Evolutionary conservation across 306 rosid species (phyloP).

Genomic region (Betula pendula): DNA sequence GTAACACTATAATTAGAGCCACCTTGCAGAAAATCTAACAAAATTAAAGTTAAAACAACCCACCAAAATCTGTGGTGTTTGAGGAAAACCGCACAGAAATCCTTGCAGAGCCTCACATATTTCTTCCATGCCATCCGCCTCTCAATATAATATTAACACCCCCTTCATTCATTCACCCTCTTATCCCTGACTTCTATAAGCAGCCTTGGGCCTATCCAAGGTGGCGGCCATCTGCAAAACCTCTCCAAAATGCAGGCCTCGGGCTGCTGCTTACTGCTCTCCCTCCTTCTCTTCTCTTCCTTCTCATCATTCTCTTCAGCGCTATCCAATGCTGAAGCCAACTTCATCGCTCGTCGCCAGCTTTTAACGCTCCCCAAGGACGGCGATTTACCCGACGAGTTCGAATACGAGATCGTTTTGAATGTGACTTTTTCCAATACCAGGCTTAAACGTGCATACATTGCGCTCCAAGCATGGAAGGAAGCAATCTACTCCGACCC

Average conservation of each 20-base stretch:
- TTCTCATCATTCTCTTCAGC: constrained; percentile 25
- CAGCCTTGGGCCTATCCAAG: constrained; percentile 33
- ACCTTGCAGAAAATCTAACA: background rate
- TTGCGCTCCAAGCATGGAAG: constrained; percentile 75
- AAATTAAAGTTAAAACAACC: background rate
- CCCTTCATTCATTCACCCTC: background rate
- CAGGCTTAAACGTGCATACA: constrained; percentile 56
- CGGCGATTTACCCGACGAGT: constrained; percentile 46
- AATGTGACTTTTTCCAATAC: constrained; percentile 27
- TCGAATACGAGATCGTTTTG: background rate
- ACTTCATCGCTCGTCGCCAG: constrained; percentile 58
- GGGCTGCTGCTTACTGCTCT: constrained; percentile 23
- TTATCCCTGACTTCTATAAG: constrained; percentile 4
- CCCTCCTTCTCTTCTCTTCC: constrained; percentile 21
- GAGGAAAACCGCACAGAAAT: constrained; percentile 23
- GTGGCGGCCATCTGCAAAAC: background rate
- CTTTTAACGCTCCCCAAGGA: constrained; percentile 36
- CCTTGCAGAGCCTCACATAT: constrained; percentile 30
- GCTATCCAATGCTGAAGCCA: constrained; percentile 47
- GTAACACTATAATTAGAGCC: constrained; percentile 32
- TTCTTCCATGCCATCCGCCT: background rate
- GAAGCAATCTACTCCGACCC: constrained; percentile 72
- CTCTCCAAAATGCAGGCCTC: constrained; percentile 35
- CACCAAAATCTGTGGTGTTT: constrained; percentile 28
- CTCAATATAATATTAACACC: constrained; percentile 36